Evolutionary conservation across 371 early-diverging fungal genomes (phyloP), one percentile per base, ranked within the genome.

Genomic region (Mucor mucedo): DNA sequence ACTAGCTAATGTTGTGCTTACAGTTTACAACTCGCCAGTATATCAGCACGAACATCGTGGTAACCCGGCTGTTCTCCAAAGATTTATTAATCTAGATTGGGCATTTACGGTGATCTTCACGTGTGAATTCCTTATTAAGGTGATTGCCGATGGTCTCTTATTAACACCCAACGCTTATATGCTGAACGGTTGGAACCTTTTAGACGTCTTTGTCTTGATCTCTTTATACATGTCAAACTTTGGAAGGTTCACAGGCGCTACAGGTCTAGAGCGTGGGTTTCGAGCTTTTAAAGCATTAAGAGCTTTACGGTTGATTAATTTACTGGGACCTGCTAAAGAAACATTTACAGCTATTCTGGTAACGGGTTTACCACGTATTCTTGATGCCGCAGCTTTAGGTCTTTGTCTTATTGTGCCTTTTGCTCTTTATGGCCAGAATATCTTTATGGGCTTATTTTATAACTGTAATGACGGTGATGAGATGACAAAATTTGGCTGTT

Each of bases 91-190:
- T 60, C 49, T 72, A 2, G 90, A 90, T 50, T 74, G 65, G 63
- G 77, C 81, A 4, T 86, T 88, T 53, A 83, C 82, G 0, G 63
- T 76, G 7, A 75, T 89, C 11, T 90, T 89, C 52, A 77, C 84
- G 0, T 6, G 86, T 14, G 91, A 91, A 57, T 84, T 89, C 53
- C 29, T 86, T 0, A 71, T 91, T 50, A 85, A 87, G 42, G 72
- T 86, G 35, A 76, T 88, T 57, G 91, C 90, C 0, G 85, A 89
- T 66, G 90, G 91, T 27, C 79, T 89, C 13, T 52, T 87, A 4
- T 68, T 89, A 55, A 84, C 90, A 1, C 90, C 90, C 2, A 85
- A 88, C 52, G 89, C 89, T 2, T 89, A 88, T 61, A 57, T 90
- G 47, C 58, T 77, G 33, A 80, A 86, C 44, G 80, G 84, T 5